Conservation (phyloP, 345 rosid species). For the Eucalyptus victrix region DNA sequence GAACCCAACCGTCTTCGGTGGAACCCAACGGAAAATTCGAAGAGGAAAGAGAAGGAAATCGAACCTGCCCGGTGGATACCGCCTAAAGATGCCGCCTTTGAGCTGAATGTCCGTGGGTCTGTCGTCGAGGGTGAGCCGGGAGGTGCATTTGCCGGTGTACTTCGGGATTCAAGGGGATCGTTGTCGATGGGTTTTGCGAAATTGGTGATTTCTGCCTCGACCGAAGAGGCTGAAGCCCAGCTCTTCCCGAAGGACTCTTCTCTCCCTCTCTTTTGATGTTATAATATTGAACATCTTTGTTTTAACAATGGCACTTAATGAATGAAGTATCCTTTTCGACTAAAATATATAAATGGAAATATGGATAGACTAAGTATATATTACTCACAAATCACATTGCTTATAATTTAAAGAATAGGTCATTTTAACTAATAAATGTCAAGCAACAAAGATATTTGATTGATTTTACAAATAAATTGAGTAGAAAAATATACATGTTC, state of each 20-base stretch:
- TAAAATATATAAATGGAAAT: too few relatives aligned
- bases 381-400: not conserved
- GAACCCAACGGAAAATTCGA: not conserved
- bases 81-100: not conserved
- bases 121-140: not conserved
- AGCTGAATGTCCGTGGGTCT: not conserved
- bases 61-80: not conserved
- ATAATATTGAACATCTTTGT: too few relatives aligned
- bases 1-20: not conserved
- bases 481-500: not conserved
- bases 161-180: too few relatives aligned
- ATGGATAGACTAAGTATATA: not conserved
- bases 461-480: not conserved
- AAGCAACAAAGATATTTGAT: not conserved
- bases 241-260: too few relatives aligned
- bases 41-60: not conserved
- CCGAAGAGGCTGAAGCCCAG: too few relatives aligned
- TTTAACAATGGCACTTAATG: too few relatives aligned
- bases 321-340: not conserved
- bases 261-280: too few relatives aligned
- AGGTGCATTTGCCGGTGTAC: not conserved
- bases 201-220: too few relatives aligned
- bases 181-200: too few relatives aligned
- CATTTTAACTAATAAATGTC: too few relatives aligned
- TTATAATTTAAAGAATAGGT: not conserved